These are phyloP conservation scores for Gymnopilus dilepis DNA, from an alignment of 768 basidiomycete genomes.

Conservation along the genomic window DNA sequence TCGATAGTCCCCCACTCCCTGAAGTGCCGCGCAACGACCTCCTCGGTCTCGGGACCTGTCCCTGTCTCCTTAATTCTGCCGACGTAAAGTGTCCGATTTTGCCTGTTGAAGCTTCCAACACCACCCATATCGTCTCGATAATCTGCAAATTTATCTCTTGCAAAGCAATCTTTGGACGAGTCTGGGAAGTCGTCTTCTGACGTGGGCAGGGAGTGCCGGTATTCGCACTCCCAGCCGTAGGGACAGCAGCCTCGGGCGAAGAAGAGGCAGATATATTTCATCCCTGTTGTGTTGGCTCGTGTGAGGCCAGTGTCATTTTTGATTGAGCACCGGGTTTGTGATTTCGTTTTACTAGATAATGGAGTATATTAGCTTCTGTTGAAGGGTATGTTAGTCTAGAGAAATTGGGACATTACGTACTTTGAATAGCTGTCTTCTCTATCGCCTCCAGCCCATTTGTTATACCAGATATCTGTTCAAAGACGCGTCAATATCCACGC, in stretches of 20 bases:
- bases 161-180: conserved; percentile 95
- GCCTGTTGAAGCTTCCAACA: conserved; percentile 93
- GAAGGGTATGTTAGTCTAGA: background rate
- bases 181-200: conserved; percentile 75
- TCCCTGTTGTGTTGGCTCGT: conserved; percentile 91
- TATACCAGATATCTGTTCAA: conserved; percentile 90
- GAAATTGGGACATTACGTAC: conserved; percentile 46
- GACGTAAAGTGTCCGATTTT: conserved; percentile 94
- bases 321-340: conserved; percentile 90
- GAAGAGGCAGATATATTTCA: conserved; percentile 94
- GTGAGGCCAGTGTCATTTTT: conserved; percentile 91
- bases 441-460: conserved; percentile 99
- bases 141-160: conserved; percentile 94
- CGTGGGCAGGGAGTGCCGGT: conserved; percentile 87
- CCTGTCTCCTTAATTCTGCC: conserved; percentile 94
- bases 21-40: conserved; percentile 89
- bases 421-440: conserved; percentile 96
- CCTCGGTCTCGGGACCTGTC: conserved; percentile 87
- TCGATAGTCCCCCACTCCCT: conserved; percentile 96
- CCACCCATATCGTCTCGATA: conserved; percentile 99
- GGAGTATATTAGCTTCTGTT: conserved; percentile 18
- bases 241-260: conserved; percentile 97
- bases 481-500: background rate
- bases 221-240: conserved; percentile 98
- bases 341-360: conserved; percentile 80